Evolutionary conservation across 1,139 yeast genomes (phyloP), one percentile per base, ranked within the genome.

Genomic region (Debaryomyces singareniensis): DNA sequence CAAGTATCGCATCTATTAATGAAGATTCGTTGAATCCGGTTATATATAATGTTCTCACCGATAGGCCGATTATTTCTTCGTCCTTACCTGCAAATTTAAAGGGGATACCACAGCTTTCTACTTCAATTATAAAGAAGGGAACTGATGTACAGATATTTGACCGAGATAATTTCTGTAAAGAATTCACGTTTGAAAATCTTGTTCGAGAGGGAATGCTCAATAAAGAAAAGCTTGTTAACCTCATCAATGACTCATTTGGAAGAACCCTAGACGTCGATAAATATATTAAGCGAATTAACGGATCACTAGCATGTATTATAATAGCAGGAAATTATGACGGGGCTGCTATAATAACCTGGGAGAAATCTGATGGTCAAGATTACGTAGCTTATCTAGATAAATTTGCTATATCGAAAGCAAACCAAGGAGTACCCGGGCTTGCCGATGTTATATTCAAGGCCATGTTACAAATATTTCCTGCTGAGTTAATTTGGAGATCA

Each of bases 251-350:
- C 43, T 85, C 96, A 1, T 91, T 91, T 47, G 80, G 81, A 4
- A 75, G 78, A 38, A 48, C 67, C 3, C 55, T 91, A n/a, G 76
- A 85, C 40, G 48, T 73, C 31, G 70, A 74, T 0, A 76, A 72
- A 35, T 91, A 89, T 48, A 55, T 85, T 20, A 38, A 60, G 1
- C 62, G 98, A 30, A 68, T 91, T 21, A 70, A 78, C 37, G 65
- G 75, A 1, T 61, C 65, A 3, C 63, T 91, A 5, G 91, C 96
- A 0, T 81, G 85, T 0, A 53, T 91, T 10, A 78, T 91, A 5
- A 71, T 91, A 13, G 84, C 91, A 4, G 98, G 97, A 1, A 94
- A 91, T 49, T 91, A 91, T 49, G 96, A 89, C 41, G 98, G 97
- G 2, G 89, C 87, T 11, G 97, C 97, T 0, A 79, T 91, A 7